Base-by-base conservation (phyloP, 768 basidiomycete species). In the Amyloporia xantha region DNA sequence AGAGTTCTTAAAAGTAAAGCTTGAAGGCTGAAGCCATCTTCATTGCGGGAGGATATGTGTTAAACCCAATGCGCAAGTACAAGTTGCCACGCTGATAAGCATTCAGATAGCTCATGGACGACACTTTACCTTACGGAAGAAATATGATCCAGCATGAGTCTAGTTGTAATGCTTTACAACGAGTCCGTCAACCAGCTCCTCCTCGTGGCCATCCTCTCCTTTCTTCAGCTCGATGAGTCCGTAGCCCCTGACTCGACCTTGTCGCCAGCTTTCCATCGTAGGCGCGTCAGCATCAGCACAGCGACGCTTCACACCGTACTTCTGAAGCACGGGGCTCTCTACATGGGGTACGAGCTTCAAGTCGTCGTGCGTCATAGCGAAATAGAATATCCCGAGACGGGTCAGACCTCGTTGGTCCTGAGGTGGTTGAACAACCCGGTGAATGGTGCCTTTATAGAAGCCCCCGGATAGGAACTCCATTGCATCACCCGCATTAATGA, bases 381-480 rank as follows among this genome's bases (percentile, higher is more conserved):
- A 83, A 61, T 82, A 82, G 59, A 82, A 81, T 2, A 73, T 68
- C 0, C 81, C 80, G 2, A 81, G 67, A 5, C 81, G 75, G 13
- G 74, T 66, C 51, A 69, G 62, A 25, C 58, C 60, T 26, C 64
- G 72, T 53, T 83, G 81, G 52, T 81, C 78, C 0, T 58, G 54
- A 9, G 79, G 81, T 1, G 79, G 82, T 54, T 77, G 76, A 3
- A 79, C 68, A 15, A 83, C 80, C 12, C 80, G 74, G 55, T 83
- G 81, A 43, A 81, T 74, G 1, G 81, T 82, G 10, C 73, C 75
- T 23, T 69, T 72, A 61, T 82, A 82, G 54, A 67, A 81, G 1
- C 79, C 79, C 0, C 81, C 79, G 1, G 77, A 78, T 19, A 82
- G 68, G 56, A 82, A 78, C 44, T 81, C 74, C 53, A 84, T 59